Evolutionary conservation across 176 grass and related monocot genomes (phyloP).

Genomic region (Musa acuminata): DNA sequence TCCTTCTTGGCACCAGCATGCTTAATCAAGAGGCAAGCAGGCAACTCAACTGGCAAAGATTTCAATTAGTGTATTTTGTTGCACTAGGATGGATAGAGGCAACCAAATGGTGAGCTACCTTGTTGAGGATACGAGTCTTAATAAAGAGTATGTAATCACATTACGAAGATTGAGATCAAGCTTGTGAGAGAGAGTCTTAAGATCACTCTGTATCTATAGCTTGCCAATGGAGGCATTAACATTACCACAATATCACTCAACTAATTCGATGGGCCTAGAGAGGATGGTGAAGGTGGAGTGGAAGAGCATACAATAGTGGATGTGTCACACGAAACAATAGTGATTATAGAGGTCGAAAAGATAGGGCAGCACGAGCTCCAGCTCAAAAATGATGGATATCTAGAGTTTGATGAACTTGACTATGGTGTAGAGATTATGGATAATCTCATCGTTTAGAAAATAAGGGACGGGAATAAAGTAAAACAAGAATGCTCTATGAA

Average conservation of each 20-base stretch:
- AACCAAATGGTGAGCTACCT: constrained; percentile 21
- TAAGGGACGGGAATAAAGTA: no score
- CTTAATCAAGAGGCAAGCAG: constrained; percentile 79
- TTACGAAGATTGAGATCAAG: constrained; percentile 90
- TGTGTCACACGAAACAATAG: constrained; percentile 6
- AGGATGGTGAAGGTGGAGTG: constrained; percentile 1
- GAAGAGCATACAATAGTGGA: constrained; percentile 8
- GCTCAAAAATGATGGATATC: constrained; percentile 1
- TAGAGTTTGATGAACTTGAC: background rate
- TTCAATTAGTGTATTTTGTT: background rate
- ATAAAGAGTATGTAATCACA: constrained; percentile 61
- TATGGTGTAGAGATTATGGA: no score
- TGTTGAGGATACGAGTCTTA: constrained; percentile 71
- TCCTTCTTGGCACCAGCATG: constrained; percentile 73
- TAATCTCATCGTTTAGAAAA: no score
- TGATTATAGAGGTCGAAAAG: constrained; percentile 15
- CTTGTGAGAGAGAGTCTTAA: constrained; percentile 74
- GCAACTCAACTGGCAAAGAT: constrained; percentile 57
- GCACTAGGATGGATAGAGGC: background rate
- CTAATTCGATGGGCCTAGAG: background rate
- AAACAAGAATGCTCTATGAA: no score
- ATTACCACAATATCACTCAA: background rate
- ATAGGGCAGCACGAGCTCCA: constrained; percentile 2
- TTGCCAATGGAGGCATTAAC: background rate
- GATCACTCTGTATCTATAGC: constrained; percentile 54